Percentiles rank a stretch among this genome's conserved stretches.
Evolutionary conservation across 257 asterid genomes (phyloP).

Genomic region (Scutellaria barbata): DNA sequence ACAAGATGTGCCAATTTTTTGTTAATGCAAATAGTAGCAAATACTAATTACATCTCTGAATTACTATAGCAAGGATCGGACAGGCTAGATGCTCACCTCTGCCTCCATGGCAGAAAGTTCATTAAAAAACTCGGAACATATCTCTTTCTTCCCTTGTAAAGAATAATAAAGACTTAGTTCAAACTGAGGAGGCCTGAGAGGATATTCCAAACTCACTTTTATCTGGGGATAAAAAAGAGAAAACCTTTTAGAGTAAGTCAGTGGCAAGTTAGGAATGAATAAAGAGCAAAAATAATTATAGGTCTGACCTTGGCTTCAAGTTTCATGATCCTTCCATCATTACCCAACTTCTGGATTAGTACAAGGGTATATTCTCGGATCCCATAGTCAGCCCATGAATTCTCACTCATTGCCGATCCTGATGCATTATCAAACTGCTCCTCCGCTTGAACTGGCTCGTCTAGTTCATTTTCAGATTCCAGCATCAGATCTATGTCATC

Average conservation of each 20-base stretch:
- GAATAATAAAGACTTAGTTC: constrained; percentile 52
- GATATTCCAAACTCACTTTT: constrained; percentile 79
- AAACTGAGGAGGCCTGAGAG: constrained; percentile 87
- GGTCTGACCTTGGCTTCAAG: constrained; percentile 81
- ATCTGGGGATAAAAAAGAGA: constrained; percentile 51
- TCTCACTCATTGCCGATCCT: constrained; percentile 39
- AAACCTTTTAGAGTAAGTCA: constrained; percentile 7
- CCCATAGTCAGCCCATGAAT: constrained; percentile 67
- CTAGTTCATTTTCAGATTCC: constrained; percentile 80
- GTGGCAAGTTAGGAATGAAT: constrained; percentile 21
- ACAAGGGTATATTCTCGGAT: constrained; percentile 67
- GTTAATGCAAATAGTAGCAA: background rate
- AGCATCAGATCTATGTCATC: constrained; percentile 79
- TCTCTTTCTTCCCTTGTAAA: constrained; percentile 49
- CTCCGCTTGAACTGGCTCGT: constrained; percentile 63
- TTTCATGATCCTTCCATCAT: constrained; percentile 53
- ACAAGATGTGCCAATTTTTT: background rate
- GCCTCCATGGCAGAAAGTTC: constrained; percentile 97
- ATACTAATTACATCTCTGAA: background rate
- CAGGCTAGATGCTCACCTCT: constrained; percentile 65
- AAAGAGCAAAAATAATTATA: constrained; percentile 23
- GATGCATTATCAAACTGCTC: constrained; percentile 50
- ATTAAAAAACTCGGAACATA: constrained; percentile 68
- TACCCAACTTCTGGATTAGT: constrained; percentile 57
- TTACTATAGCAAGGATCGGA: constrained; percentile 16